Evolutionary conservation across 2,329 filamentous ascomycete species (phyloP), one percentile per base, ranked within the genome.

Genomic region (Penicillium sp.): DNA sequence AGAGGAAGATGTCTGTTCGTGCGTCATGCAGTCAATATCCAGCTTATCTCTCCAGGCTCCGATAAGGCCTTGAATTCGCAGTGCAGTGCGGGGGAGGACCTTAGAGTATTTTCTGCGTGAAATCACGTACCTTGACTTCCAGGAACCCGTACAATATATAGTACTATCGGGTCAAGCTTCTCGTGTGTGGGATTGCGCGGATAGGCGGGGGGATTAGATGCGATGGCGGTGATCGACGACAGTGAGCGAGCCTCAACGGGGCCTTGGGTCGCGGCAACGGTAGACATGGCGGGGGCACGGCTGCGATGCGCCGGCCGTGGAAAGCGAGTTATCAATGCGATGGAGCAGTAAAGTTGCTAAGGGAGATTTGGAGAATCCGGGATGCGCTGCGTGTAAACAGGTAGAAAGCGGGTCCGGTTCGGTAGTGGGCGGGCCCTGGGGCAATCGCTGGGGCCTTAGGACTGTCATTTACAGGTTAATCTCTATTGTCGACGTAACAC

Each of bases 91-190:
- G 11, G 44, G 23, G n/a, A 27, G 37, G 23, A 18, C 33, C 12
- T 14, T 6, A 6, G 12, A 31, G 0, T 31, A 15, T 31, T 31
- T 2, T 37, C 33, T 37, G 33, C n/a, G n/a, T n/a, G 14, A 23
- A 51, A 15, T 48, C 22, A 56, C 67, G 20, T 79, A 92, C 91
- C 90, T 86, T 87, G 85, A 60, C 89, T 96, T 22, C 93, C 93
- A 1, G 94, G 94, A 0, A 99, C 93, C 62, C 93, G 82, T 33
- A 93, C 91, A 62, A 99, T 95, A 75, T 99, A 99, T 40, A 99
- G 82, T 2, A 87, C 86, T 49, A 97, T 74, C 4, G 90, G 86
- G 48, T 90, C 85, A 59, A 87, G 83, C 59, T 79, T 83, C 65
- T 82, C 77, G 63, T 88, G 86, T 3, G 86, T 84, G 5, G 90